Conservation (phyloP, 345 rosid species). For the Psidium friedrichsthalianum region DNA sequence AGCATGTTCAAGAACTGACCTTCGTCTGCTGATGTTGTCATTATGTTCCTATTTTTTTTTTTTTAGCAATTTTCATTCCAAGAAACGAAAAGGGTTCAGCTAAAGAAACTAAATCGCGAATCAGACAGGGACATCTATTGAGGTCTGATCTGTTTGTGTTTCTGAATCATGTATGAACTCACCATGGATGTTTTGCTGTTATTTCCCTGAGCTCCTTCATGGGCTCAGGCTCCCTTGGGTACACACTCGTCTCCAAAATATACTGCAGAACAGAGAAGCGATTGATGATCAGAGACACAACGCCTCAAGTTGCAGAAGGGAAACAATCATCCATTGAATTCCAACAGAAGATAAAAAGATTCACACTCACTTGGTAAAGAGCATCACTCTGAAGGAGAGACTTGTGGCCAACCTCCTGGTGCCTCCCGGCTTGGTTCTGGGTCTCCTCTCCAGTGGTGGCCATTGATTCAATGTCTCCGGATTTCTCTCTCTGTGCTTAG, state of each 20-base stretch:
- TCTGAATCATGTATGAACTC: background rate
- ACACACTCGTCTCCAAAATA: conserved; percentile 94
- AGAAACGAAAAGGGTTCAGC: background rate
- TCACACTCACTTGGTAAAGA: conserved; percentile 63
- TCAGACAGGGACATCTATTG: background rate
- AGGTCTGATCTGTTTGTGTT: background rate
- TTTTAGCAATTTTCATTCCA: background rate
- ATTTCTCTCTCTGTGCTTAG: background rate
- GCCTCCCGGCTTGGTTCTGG: conserved; percentile 45
- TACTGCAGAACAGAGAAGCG: conserved; percentile 25
- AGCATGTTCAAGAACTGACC: conserved; percentile 94
- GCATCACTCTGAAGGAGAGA: conserved; percentile 92
- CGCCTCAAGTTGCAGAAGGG: background rate
- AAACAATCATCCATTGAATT: background rate
- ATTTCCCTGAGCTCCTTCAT: conserved; percentile 94
- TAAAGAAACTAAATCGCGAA: background rate
- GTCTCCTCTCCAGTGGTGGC: conserved; percentile 45
- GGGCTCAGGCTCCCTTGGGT: conserved; percentile 86
- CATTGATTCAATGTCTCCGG: conserved; percentile 13
- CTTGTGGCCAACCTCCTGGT: conserved; percentile 94
- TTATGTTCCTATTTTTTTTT: conserved; percentile 79
- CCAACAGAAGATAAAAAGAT: background rate
- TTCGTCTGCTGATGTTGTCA: conserved; percentile 98
- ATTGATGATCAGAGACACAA: background rate
- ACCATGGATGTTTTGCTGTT: conserved; percentile 98